A percentile compares a stretch with the other conserved stretches of the same genome.
These are phyloP conservation scores for Filosporella fistucella DNA, from an alignment of 495 filamentous ascomycete genomes.

Conservation along the genomic window DNA sequence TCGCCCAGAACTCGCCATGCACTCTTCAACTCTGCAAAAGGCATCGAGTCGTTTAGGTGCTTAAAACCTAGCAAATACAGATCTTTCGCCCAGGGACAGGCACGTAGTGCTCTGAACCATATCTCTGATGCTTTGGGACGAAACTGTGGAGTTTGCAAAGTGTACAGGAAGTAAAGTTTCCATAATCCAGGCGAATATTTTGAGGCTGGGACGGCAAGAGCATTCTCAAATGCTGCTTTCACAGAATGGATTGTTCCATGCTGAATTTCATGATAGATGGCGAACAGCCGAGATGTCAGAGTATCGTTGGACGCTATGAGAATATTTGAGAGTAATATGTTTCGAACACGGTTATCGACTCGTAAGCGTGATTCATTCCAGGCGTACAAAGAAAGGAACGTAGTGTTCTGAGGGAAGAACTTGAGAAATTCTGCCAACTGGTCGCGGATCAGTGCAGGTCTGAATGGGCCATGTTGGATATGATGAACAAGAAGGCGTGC, in stretches of 20 bases:
- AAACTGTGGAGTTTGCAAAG: slow-evolving; percentile 13
- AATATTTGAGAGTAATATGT: slow-evolving; percentile 45
- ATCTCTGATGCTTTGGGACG: slow-evolving; percentile 44
- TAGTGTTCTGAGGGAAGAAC: slow-evolving; percentile 70
- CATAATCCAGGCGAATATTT: slow-evolving; percentile 48
- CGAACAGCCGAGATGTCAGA: slow-evolving; percentile 57
- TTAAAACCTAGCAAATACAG: slow-evolving; percentile 58
- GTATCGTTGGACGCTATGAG: slow-evolving; percentile 36
- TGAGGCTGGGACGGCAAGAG: slow-evolving; percentile 41
- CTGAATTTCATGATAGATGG: slow-evolving; percentile 59
- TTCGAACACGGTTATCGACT: slow-evolving; percentile 69
- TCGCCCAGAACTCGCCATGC: slow-evolving; percentile 23
- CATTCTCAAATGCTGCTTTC: slow-evolving; percentile 67
- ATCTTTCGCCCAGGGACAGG: slow-evolving; percentile 75
- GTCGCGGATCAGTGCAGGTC: slow-evolving; percentile 56
- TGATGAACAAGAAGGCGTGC: slow-evolving; percentile 67
- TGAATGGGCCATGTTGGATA: slow-evolving; percentile 54
- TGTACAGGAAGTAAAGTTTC: slow-evolving; percentile 61
- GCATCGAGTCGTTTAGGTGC: slow-evolving; percentile 5
- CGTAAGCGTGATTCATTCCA: slow-evolving; percentile 66
- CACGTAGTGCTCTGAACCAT: slow-evolving; percentile 63
- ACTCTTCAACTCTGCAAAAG: slow-evolving; percentile 14
- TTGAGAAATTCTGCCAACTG: slow-evolving; percentile 53
- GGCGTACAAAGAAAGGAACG: slow-evolving; percentile 66
- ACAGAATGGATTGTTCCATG: slow-evolving; percentile 56